Conservation (phyloP, 176 grass and related monocot species). For the Ensete ventricosum region DNA sequence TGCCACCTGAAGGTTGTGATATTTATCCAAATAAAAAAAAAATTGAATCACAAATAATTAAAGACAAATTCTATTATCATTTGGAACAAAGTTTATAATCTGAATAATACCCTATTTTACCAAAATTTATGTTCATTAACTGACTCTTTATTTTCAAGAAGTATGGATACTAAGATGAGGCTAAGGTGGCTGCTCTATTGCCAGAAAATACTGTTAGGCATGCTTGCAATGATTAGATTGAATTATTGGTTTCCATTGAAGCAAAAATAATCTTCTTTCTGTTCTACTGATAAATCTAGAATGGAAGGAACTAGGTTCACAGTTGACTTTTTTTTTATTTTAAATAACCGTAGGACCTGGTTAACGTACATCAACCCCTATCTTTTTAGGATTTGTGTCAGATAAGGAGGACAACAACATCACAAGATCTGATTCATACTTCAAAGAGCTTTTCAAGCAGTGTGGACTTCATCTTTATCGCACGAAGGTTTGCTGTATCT, state of each 20-base stretch:
- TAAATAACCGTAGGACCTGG: not conserved
- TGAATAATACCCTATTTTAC: too few species aligned
- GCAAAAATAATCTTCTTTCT: not conserved
- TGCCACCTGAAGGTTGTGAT: not conserved
- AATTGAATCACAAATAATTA: not conserved
- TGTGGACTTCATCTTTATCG: constrained; percentile 67
- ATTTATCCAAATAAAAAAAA: not conserved
- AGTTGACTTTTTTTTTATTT: not conserved
- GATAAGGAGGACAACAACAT: constrained; percentile 93
- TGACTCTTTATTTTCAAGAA: too few species aligned
- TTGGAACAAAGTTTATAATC: too few species aligned
- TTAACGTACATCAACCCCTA: too few species aligned
- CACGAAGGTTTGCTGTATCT: constrained; percentile 42
- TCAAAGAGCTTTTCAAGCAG: constrained; percentile 81
- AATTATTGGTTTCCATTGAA: not conserved
- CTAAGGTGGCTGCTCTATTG: too few species aligned
- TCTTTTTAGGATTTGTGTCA: constrained; percentile 70
- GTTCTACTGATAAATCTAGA: not conserved
- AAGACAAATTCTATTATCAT: too few species aligned
- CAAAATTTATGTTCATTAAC: too few species aligned
- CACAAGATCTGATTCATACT: constrained; percentile 87
- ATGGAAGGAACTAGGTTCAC: not conserved
- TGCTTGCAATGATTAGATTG: not conserved
- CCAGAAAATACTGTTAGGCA: too few species aligned
- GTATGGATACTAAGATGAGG: too few species aligned